Evolutionary conservation across 768 basidiomycete species (phyloP).

Genomic region (Leccinum subtestaceum): DNA sequence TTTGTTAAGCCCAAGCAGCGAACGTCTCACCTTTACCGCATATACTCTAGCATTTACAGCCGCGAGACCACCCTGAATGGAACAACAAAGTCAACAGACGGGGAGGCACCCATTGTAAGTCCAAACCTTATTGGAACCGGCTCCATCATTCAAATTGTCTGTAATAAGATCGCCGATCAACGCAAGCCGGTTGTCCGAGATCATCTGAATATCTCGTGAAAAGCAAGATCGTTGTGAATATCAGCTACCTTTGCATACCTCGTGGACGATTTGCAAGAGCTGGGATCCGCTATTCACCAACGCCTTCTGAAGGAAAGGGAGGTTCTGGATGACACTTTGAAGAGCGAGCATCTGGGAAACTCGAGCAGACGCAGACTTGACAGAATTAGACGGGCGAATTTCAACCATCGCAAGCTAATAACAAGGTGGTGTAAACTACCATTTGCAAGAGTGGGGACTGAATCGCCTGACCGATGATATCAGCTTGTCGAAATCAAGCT

Average conservation of each 20-base stretch:
- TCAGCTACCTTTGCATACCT: constrained; percentile 38
- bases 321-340: constrained; percentile 62
- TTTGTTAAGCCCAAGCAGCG: neutral
- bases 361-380: constrained; percentile 64
- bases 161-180: constrained; percentile 60
- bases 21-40: constrained; percentile 64
- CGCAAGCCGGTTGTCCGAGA: constrained; percentile 68
- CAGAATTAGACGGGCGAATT: constrained; percentile 47
- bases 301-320: constrained; percentile 63
- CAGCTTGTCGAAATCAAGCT: constrained; percentile 86
- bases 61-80: constrained; percentile 59
- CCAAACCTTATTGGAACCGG: constrained; percentile 56
- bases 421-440: neutral
- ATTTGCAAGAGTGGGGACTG: neutral
- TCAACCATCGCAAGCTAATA: constrained; percentile 67
- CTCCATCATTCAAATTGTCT: constrained; percentile 71
- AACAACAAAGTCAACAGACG: neutral
- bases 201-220: constrained; percentile 45
- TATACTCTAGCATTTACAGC: constrained; percentile 83
- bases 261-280: constrained; percentile 58
- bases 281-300: constrained; percentile 56
- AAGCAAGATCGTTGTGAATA: neutral
- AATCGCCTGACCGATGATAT: constrained; percentile 55
- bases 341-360: constrained; percentile 80
- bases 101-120: neutral